Evolutionary conservation across 2,329 filamentous ascomycete species (phyloP), one percentile per base, ranked within the genome.

Genomic region (Ascosphaera aggregata): DNA sequence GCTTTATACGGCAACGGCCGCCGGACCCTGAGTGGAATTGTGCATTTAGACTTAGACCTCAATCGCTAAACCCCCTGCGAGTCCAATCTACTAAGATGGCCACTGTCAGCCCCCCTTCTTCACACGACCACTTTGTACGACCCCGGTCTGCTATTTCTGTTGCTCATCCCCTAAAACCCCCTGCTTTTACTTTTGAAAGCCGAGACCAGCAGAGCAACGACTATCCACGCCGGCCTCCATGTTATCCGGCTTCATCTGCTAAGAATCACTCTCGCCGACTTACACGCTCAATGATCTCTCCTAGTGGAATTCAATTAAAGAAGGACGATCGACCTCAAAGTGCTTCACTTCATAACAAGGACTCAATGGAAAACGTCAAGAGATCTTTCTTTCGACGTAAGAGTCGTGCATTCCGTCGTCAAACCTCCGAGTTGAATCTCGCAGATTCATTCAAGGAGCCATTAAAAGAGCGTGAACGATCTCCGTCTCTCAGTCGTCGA

Each of bases 321-420:
- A 32, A 32, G 13, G 30, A 32, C 30, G 30, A 9, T n/a, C 4
- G 30, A 32, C 30, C 30, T n/a, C 30, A 32, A n/a, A 32, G 30
- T 32, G 13, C 30, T 7, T 32, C 30, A 13, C 9, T n/a, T 32
- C 30, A 4, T 32, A n/a, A 9, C 30, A 32, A 32, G 30, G 30
- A 32, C 30, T 9, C 30, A 8, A 36, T 36, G 17, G 56, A 58
- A 18, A 54, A 51, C 36, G 47, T 52, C 18, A 51, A 58, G 30
- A 59, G 58, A 37, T 59, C 54, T 3, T 46, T 64, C 19, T 44
- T 64, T 36, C 51, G 54, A 19, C 58, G 59, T 36, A 57, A 60
- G 3, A 61, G 59, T 43, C 58, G 59, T n/a, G 61, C 63, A 37
- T 49, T 64, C 31, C 59, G 56, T 30, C 59, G 61, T 31, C 60